These are phyloP conservation scores for Hericium coralloides DNA, from an alignment of 768 basidiomycete species.

Conservation along the genomic window DNA sequence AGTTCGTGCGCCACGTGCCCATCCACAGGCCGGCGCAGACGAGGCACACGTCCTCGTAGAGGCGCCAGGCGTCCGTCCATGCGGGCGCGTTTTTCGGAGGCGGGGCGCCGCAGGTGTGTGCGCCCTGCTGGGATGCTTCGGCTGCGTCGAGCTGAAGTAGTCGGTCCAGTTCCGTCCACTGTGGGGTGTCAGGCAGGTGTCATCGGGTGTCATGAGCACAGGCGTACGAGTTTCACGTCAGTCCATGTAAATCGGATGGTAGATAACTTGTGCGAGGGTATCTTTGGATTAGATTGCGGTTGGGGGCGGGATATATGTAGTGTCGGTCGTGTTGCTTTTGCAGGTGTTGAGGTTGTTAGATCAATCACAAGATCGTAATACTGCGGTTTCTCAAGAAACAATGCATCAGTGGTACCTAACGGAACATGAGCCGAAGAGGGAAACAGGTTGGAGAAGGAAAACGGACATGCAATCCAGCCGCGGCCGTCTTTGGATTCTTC, in stretches of 20 bases:
- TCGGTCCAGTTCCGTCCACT: constrained; percentile 77
- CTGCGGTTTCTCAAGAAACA: constrained; percentile 73
- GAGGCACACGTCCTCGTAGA: constrained; percentile 81
- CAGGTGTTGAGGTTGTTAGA: constrained; percentile 57
- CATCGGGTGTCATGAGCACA: neutral
- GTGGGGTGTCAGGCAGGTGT: neutral
- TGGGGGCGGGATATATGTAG: constrained; percentile 52
- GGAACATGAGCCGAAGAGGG: neutral
- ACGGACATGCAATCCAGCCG: constrained; percentile 78
- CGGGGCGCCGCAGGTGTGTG: constrained; percentile 4
- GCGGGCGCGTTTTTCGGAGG: constrained; percentile 24
- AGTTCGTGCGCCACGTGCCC: constrained; percentile 50
- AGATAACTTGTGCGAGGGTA: constrained; percentile 45
- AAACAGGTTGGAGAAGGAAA: constrained; percentile 1
- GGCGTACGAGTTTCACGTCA: constrained; percentile 61
- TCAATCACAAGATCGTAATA: constrained; percentile 80
- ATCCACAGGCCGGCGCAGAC: constrained; percentile 80
- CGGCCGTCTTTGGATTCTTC: constrained; percentile 47
- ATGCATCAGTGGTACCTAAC: constrained; percentile 69
- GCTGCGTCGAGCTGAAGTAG: constrained; percentile 47
- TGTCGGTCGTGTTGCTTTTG: constrained; percentile 53
- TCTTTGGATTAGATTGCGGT: constrained; percentile 24
- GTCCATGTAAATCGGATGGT: constrained; percentile 75
- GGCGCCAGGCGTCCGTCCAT: constrained; percentile 71
- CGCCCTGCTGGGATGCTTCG: constrained; percentile 15